Evolutionary conservation across 805 yeast species (phyloP), one percentile per base, ranked within the genome.

Genomic region (Pichia gijzeniarum): DNA sequence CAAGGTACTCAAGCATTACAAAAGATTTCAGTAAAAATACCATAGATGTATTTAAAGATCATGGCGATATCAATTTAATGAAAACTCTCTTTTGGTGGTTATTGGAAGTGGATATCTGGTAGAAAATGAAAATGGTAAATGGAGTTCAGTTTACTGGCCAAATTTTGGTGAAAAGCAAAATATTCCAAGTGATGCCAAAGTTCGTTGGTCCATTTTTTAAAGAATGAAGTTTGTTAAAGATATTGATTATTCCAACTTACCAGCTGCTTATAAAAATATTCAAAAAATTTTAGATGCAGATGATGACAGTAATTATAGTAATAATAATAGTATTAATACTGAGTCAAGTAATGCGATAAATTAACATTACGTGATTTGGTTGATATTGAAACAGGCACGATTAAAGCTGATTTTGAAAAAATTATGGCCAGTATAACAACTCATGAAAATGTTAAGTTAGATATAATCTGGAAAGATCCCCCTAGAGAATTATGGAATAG

Each of bases 161-260:
- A n/a, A n/a, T n/a, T n/a, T n/a, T n/a, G n/a, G n/a, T n/a, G n/a
- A n/a, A n/a, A n/a, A 25, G 10, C 9, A 87, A 48, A 63, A 63
- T 35, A 61, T 81, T 4, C 85, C 85, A 1, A 48, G 49, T 1
- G 60, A 68, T 47, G 58, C 55, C 18, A 60, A 59, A 13, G 48
- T 80, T 31, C 87, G 82, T 59, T 82, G 87, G 86, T 79, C 85
- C 38, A 71, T 80, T 1, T 68, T 66, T 48, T 80, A 81, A 77
- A 64, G 82, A 50, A 54, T 74, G 44, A 76, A 70, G 48, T 69
- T 62, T 49, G 67, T 73, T 43, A 45, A 57, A 31, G 74, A 71
- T 51, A 76, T 77, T 50, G 46, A 60, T 1, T 82, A 82, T 0
- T 42, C 39, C 1, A 72, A 76, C 50, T 44, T 75, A 28, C 79